A percentile compares a stretch with the other conserved stretches of the same genome.
These are phyloP conservation scores for Spencermartinsiella europaea DNA, from an alignment of 805 yeast genomes.

Conservation along the genomic window DNA sequence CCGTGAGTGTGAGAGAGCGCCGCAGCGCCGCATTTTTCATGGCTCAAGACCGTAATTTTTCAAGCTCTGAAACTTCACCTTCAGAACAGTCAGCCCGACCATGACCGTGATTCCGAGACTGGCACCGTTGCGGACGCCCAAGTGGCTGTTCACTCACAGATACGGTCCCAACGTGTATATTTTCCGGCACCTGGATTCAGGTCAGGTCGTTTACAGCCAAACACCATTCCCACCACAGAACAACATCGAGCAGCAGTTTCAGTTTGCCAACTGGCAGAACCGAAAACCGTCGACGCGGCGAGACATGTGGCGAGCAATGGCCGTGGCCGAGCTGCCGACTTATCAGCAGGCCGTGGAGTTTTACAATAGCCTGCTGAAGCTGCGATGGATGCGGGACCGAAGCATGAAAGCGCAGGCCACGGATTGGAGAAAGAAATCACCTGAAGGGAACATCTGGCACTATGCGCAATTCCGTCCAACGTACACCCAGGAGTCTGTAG, in stretches of 20 bases:
- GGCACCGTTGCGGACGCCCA: constrained; percentile 40
- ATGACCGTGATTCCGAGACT: neutral
- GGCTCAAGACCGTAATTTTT: too few species aligned
- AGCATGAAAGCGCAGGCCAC: constrained; percentile 53
- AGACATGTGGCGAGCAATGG: constrained; percentile 88
- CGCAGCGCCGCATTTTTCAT: too few species aligned
- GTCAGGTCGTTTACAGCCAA: constrained; percentile 87
- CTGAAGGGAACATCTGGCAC: constrained; percentile 78
- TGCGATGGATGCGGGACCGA: constrained; percentile 69
- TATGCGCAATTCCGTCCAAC: constrained; percentile 87
- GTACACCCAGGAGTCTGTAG: constrained; percentile 84
- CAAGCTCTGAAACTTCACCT: too few species aligned
- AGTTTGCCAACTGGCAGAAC: constrained; percentile 86
- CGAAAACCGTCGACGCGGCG: constrained; percentile 71
- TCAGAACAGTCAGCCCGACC: too few species aligned
- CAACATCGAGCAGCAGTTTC: constrained; percentile 64
- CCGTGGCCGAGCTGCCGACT: constrained; percentile 62
- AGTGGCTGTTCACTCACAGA: constrained; percentile 54
- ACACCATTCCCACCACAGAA: constrained; percentile 49
- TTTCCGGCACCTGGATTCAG: constrained; percentile 80
- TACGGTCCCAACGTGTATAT: constrained; percentile 80
- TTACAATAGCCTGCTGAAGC: constrained; percentile 65
- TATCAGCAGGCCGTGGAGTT: constrained; percentile 66
- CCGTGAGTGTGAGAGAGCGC: too few species aligned
- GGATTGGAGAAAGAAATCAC: constrained; percentile 63